Evolutionary conservation across 371 early-diverging fungal genomes (phyloP).

Genomic region (Mucor irregularis): DNA sequence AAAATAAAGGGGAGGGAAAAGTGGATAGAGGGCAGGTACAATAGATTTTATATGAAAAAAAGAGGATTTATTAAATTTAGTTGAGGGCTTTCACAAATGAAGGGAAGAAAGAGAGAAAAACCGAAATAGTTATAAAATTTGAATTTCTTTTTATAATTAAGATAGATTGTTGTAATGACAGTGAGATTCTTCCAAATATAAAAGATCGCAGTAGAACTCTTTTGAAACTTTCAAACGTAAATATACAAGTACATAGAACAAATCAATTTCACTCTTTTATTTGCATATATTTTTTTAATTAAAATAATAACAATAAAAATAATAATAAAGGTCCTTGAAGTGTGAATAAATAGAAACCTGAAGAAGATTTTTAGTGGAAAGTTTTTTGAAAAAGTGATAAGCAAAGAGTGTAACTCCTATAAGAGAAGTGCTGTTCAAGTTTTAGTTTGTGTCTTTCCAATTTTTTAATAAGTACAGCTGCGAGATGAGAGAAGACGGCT

Average conservation of each 20-base stretch:
- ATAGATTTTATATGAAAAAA: too few relatives aligned
- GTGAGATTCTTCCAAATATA: neutral
- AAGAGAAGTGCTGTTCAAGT: too few relatives aligned
- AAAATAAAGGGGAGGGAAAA: neutral
- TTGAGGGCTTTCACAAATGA: neutral
- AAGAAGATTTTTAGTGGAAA: too few relatives aligned
- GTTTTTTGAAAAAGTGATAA: too few relatives aligned
- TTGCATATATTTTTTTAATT: constrained; percentile 16
- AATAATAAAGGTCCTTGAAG: constrained; percentile 1
- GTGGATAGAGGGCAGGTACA: neutral
- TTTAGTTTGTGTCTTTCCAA: too few relatives aligned
- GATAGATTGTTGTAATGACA: too few relatives aligned
- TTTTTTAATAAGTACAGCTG: neutral
- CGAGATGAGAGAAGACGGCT: neutral
- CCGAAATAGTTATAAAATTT: neutral
- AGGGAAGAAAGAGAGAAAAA: constrained; percentile 1
- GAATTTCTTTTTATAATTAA: neutral
- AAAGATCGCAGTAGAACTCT: constrained; percentile 1
- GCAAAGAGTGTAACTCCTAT: too few relatives aligned
- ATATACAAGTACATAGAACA: too few relatives aligned
- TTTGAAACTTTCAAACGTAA: constrained; percentile 8
- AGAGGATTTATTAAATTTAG: neutral
- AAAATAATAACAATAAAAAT: constrained; percentile 12
- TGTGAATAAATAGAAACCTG: too few relatives aligned
- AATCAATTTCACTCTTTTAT: too few relatives aligned